Conservation (phyloP, 1,284 basidiomycete species). For the Phlebopus sp. region DNA sequence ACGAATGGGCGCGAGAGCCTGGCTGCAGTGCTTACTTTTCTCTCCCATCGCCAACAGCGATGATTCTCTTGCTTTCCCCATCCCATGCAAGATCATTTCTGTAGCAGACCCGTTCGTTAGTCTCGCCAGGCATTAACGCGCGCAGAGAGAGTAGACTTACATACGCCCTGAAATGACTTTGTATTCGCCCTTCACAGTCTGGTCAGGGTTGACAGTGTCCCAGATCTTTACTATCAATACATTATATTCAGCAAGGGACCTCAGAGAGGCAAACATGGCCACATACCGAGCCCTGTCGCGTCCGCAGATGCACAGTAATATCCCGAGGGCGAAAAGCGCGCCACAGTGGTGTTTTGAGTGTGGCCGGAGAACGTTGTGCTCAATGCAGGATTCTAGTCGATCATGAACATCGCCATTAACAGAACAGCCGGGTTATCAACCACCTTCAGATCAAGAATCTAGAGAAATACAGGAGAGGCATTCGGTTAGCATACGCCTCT, state of each 20-base stretch:
- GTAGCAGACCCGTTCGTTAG: slow-evolving; percentile 4
- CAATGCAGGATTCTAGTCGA: slow-evolving; percentile 47
- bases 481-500: neutral
- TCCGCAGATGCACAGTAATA: slow-evolving; percentile 95
- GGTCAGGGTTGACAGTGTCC: slow-evolving; percentile 90
- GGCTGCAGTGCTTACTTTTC: slow-evolving; percentile 61
- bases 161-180: slow-evolving; percentile 82
- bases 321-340: slow-evolving; percentile 90
- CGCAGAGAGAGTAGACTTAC: slow-evolving; percentile 40
- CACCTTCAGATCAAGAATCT: slow-evolving; percentile 66
- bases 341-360: slow-evolving; percentile 83
- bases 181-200: slow-evolving; percentile 81
- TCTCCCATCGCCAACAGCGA: slow-evolving; percentile 93
- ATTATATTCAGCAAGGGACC: too few relatives aligned
- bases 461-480: slow-evolving; percentile 4
- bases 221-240: slow-evolving; percentile 73
- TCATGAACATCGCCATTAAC: slow-evolving; percentile 1
- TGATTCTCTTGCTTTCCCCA: slow-evolving; percentile 92
- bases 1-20: too few relatives aligned
- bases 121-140: neutral
- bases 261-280: neutral
- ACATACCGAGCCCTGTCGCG: slow-evolving; percentile 68
- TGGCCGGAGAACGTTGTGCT: slow-evolving; percentile 76
- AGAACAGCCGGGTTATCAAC: neutral
- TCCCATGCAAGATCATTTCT: slow-evolving; percentile 97